Base-by-base conservation (phyloP, 2,329 filamentous ascomycete species). In the Diplodia corticola region DNA sequence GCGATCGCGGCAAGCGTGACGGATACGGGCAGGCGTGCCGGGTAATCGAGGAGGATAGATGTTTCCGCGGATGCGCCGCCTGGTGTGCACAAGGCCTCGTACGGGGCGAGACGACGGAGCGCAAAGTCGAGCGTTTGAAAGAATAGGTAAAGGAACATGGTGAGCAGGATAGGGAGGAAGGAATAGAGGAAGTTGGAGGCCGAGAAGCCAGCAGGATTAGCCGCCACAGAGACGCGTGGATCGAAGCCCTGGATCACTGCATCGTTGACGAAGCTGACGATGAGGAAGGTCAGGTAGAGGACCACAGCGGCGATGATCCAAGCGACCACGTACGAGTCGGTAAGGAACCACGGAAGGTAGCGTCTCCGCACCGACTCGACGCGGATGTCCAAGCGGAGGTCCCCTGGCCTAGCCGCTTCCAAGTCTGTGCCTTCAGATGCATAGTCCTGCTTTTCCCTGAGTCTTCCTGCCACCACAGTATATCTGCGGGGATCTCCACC, bases 141-240 rank as follows among this genome's bases (percentile, higher is more conserved):
- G 60, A 85, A 76, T 53, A 92, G 83, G 74, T 89, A 91, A 57
- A 91, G 79, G 17, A 90, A 70, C 72, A 88, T 86, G 4, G 88
- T 91, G 30, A 93, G 74, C 0, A 90, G 71, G 2, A 89, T 86
- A 0, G 91, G 91, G 24, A 93, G 65, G 77, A 93, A 92, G 68
- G 86, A 88, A 81, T 93, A 97, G 60, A 97, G 80, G 79, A 97
- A 97, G 77, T 97, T 92, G 59, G 92, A 91, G 0, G 91, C 83
- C 1, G 92, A 96, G 77, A 96, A 97, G 20, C 90, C 91, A 28
- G 24, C 81, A 0, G 78, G 72, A 3, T 84, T 80, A 1, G 91
- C 87, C 2, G 82, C 80, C 0, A 89, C 87, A 10, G 83, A 80
- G 0, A 97, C 80, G 6, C 84, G 80, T 2, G 93, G 92, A 6